Base-by-base conservation (phyloP, 208 protist species). In the Zelonia costaricensis region DNA sequence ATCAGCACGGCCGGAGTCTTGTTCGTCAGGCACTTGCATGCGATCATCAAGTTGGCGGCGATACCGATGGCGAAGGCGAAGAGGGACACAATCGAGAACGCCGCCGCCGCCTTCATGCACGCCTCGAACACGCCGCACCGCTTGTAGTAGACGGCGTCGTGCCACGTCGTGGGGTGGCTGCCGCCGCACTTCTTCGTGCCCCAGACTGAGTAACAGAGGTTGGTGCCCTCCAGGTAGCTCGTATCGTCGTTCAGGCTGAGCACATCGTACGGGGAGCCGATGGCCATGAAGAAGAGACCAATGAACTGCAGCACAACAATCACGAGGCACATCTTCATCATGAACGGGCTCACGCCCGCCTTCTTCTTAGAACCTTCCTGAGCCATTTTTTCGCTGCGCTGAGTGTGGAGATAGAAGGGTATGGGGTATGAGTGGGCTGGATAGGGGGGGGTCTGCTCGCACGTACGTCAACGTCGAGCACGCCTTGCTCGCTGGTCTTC, bases 151-250 rank as follows among this genome's bases (percentile, higher is more conserved):
- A n/a, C 38, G 7, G 20, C 63, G 43, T 78, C 60, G 64, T 78
- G 72, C 49, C 57, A 71, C 4, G 62, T 45, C 27, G 25, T 39
- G 16, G 62, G 48, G 45, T 74, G 55, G 23, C 39, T 51, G 44
- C 57, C 66, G 51, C 73, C 66, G 40, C 66, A 73, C 7, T 47
- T 16, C 61, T 70, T 74, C 16, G 43, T 52, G 12, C 66, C 62
- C 66, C 73, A 79, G 15, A 74, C 39, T 22, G 66, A 79, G 62
- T 74, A 79, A 57, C 64, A 74, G 16, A 56, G 44, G 30, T 69
- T 36, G 33, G 28, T 36, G 42, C 39, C 46, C 13, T 63, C 30
- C 4, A 53, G 36, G 31, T 36, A 60, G 38, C 4, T 31, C 16
- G 28, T 54, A 20, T n/a, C 33, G 18, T 33, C 23, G 35, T 65